These are phyloP conservation scores for Xylaria sp. DNA, from an alignment of 2,329 filamentous ascomycete species.

Conservation along the genomic window DNA sequence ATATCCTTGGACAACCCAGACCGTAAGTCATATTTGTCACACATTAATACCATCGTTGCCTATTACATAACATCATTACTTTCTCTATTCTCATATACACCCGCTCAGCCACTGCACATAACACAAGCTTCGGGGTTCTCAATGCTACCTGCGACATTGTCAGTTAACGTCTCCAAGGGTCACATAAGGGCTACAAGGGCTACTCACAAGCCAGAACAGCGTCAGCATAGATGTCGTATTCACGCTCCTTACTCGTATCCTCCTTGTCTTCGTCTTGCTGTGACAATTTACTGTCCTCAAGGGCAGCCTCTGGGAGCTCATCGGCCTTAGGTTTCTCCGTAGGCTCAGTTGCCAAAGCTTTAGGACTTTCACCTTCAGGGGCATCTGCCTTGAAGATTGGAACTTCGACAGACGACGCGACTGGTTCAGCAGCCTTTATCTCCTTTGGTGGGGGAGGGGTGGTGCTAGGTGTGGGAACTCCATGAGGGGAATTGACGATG, in stretches of 20 bases:
- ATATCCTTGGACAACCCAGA: constrained; percentile 9
- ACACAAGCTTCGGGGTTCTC: constrained; percentile 94
- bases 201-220: constrained; percentile 85
- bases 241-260: constrained; percentile 76
- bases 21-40: constrained; percentile 26
- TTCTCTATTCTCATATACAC: constrained; percentile 18
- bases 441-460: constrained; percentile 67
- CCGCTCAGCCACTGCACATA: constrained; percentile 90
- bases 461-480: constrained; percentile 73
- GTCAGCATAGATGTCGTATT: constrained; percentile 95
- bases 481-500: constrained; percentile 58
- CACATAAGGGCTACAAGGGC: not conserved
- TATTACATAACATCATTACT: constrained; percentile 43
- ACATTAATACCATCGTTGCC: constrained; percentile 40
- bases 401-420: constrained; percentile 68
- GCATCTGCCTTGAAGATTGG: constrained; percentile 80
- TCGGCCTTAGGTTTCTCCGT: constrained; percentile 69
- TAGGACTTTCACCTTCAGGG: constrained; percentile 81
- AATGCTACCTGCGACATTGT: constrained; percentile 76
- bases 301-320: constrained; percentile 68
- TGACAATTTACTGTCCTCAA: constrained; percentile 60
- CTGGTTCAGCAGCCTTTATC: constrained; percentile 56
- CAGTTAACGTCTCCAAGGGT: constrained; percentile 39
- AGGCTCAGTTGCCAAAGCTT: constrained; percentile 79
- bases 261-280: constrained; percentile 78